Base-by-base conservation (phyloP, 2,329 filamentous ascomycete species). In the Dryadomyces quercivorus region DNA sequence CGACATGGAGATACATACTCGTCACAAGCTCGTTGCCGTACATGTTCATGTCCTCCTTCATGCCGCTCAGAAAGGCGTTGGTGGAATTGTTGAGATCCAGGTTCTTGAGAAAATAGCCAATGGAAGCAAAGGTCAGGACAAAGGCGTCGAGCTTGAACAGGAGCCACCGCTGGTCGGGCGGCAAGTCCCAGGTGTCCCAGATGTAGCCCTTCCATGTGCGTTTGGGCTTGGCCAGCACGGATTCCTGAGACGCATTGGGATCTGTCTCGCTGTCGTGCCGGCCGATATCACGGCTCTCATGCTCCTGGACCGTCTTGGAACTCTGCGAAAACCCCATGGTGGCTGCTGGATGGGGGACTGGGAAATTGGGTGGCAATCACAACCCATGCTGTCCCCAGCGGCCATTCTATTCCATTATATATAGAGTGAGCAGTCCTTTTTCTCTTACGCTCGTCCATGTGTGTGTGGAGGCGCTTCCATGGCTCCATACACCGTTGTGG, bases 61-160 rank as follows among this genome's bases (percentile, higher is more conserved):
- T 73, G 58, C 75, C 70, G 26, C 70, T 69, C 21, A 73, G 66
- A 54, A 75, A 77, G 3, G 75, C 75, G 59, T 76, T 76, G 56
- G 16, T 45, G 49, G 73, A 59, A 47, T 72, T 72, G 6, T 64
- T 65, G 36, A 70, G 67, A 47, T 73, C 70, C 1, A 73, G 61
- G 5, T 66, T 64, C 49, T 66, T 67, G 21, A 66, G 57, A n/a
- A 67, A 66, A 46, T 66, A 67, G 1, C 65, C 64, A 7, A 67
- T 58, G 2, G 64, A 67, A 2, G 65, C 63, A 59, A 69, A 66
- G 0, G 66, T 69, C 38, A 69, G 59, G 9, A 69, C 60, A 42
- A 66, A 67, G 5, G 65, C 65, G 15, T 69, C 67, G 2, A 67
- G 55, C 49, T 69, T 69, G 61, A 67, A 66, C 7, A 69, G 58